These are phyloP conservation scores for Gossypium longicalyx DNA, from an alignment of 345 rosid genomes.

Conservation along the genomic window DNA sequence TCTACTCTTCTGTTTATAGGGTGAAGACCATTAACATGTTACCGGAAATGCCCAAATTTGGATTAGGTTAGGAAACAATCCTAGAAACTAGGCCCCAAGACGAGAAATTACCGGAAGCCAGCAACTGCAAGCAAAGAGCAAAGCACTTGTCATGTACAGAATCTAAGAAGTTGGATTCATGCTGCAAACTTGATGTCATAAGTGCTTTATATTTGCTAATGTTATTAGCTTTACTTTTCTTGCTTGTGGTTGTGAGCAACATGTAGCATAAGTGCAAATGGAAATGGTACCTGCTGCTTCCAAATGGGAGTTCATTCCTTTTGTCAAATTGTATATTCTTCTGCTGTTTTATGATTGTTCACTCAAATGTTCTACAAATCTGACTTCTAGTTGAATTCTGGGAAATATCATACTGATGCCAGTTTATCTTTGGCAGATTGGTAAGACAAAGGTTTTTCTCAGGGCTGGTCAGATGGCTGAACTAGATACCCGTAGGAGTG, in stretches of 20 bases:
- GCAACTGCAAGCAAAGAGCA: background rate
- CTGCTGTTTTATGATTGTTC: background rate
- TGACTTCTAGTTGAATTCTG: conserved; percentile 16
- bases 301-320: background rate
- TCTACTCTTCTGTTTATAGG: background rate
- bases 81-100: background rate
- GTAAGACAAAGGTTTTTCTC: conserved; percentile 90
- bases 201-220: background rate
- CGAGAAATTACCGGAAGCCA: background rate
- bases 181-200: conserved; percentile 4
- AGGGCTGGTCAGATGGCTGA: conserved; percentile 99
- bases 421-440: conserved; percentile 57
- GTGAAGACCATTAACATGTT: background rate
- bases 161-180: conserved; percentile 3
- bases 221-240: background rate
- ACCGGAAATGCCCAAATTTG: background rate
- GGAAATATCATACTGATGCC: conserved; percentile 6
- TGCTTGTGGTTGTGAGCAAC: background rate
- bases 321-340: background rate
- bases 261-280: background rate
- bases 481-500: conserved; percentile 78
- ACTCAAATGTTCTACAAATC: background rate
- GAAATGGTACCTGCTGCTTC: background rate
- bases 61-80: conserved; percentile 1
- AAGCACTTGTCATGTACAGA: background rate